Evolutionary conservation across 371 early-diverging fungal species (phyloP), one percentile per base, ranked within the genome.

Genomic region (Circinella umbellata): DNA sequence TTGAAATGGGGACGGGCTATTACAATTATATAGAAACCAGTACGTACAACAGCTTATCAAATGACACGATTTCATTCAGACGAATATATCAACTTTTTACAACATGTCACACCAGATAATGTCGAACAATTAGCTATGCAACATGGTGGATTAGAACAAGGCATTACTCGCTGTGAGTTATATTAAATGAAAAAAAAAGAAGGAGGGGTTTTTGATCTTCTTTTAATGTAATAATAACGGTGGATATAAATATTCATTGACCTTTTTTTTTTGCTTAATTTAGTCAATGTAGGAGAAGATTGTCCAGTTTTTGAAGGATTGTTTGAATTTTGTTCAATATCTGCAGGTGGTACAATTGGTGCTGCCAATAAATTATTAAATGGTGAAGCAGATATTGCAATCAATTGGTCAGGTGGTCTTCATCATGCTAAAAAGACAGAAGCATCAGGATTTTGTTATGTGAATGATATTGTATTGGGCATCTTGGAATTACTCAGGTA

Each of bases 11-110:
- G 27, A n/a, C 27, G 27, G 27, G 27, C 2, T 2, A 27, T 27
- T 2, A 27, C 27, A 27, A 27, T 27, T 11, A 42, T 42, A 11
- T 75, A 95, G 92, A 86, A 92, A 76, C 96, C 97, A 6, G 82
- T 80, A 34, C 91, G 96, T n/a, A 98, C 98, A 49, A 94, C 95
- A 36, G 87, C 90, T 62, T 86, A 88, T 63, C 95, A 99, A 87
- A 94, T 99, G 92, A 98, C 98, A 9, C 94, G 95, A 69, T 99
- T 99, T 78, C 99, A 99, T 80, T 92, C 99, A 15, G 96, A 98
- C 78, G 99, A 99, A 73, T 99, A 99, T 77, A 95, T 99, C 70
- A 95, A 99, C 73, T 99, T 99, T 79, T 84, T 99, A 66, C 85
- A 92, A 42, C 90, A 93, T 63, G 97, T 99, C 3, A 95, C 96